Conservation (phyloP, 2,329 filamentous ascomycete genomes). For the Metarhizium guizhouense region DNA sequence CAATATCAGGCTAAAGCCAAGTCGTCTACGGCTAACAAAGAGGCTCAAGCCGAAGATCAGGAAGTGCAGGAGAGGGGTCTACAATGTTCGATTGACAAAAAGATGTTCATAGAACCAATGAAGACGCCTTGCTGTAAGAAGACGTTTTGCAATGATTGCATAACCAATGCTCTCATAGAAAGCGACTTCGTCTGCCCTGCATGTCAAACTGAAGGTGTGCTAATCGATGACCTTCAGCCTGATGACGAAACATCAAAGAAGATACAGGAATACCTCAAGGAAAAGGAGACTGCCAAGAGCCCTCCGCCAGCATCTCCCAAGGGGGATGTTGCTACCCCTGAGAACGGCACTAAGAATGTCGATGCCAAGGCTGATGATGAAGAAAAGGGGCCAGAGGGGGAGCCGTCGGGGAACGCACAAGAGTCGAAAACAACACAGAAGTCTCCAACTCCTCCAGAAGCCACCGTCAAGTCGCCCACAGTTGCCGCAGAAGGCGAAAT, state of each 20-base stretch:
- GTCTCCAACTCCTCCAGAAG: slow-evolving; percentile 18
- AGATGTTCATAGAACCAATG: slow-evolving; percentile 96
- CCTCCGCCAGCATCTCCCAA: slow-evolving; percentile 23
- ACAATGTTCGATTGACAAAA: slow-evolving; percentile 93
- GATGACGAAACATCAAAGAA: slow-evolving; percentile 73
- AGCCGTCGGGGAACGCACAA: slow-evolving; percentile 5
- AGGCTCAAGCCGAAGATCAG: slow-evolving; percentile 68
- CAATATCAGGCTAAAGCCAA: slow-evolving; percentile 93
- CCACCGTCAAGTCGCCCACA: slow-evolving; percentile 18
- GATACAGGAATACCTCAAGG: slow-evolving; percentile 64
- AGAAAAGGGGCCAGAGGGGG: slow-evolving; percentile 13
- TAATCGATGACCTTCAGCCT: slow-evolving; percentile 81
- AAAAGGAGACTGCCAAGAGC: slow-evolving; percentile 44
- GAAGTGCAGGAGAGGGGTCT: slow-evolving; percentile 81
- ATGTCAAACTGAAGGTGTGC: slow-evolving; percentile 81
- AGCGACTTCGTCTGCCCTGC: slow-evolving; percentile 94
- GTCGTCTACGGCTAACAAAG: slow-evolving; percentile 74
- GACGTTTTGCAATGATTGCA: slow-evolving; percentile 99
- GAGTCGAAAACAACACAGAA: slow-evolving; percentile 25
- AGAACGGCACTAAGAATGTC: slow-evolving; percentile 24
- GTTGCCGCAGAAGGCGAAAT: slow-evolving; percentile 19
- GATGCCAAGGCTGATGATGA: slow-evolving; percentile 25
- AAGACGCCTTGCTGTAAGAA: slow-evolving; percentile 97
- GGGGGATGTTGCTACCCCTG: slow-evolving; percentile 32
- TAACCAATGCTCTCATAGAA: slow-evolving; percentile 97